Percentiles rank a stretch among this genome's conserved stretches.
Evolutionary conservation across 768 basidiomycete genomes (phyloP).

Genomic region (Infundibulicybe gibba): DNA sequence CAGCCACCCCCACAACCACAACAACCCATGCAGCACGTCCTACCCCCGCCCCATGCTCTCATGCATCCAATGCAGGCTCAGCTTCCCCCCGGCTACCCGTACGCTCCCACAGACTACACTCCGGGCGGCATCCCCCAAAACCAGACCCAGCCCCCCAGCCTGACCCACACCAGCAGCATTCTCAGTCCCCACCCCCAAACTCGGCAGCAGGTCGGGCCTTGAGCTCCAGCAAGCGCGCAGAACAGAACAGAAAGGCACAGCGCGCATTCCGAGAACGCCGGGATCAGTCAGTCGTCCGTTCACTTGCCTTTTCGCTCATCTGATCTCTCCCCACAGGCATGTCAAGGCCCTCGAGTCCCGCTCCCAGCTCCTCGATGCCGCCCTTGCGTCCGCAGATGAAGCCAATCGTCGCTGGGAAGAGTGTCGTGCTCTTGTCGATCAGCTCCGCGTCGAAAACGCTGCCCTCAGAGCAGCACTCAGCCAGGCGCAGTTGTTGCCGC

Average conservation of each 20-base stretch:
- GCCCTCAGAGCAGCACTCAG: conserved; percentile 70
- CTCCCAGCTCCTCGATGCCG: conserved; percentile 81
- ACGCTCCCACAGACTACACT: conserved; percentile 48
- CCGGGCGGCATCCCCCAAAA: conserved; percentile 46
- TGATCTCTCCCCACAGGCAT: conserved; percentile 44
- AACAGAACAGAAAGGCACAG: conserved; percentile 94
- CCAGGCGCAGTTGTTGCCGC: conserved; percentile 38
- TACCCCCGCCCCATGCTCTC: conserved; percentile 52
- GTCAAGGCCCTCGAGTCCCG: conserved; percentile 86
- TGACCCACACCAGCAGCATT: conserved; percentile 20
- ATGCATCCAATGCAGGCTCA: conserved; percentile 44
- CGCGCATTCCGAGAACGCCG: conserved; percentile 87
- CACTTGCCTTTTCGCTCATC: conserved; percentile 7
- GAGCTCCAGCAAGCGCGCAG: conserved; percentile 83
- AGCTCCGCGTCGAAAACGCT: conserved; percentile 80
- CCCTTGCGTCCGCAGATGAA: conserved; percentile 82
- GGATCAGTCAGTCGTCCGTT: conserved; percentile 66
- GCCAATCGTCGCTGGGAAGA: conserved; percentile 90
- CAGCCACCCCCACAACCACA: conserved; percentile 28
- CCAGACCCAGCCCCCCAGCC: conserved; percentile 21
- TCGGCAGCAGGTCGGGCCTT: conserved; percentile 48
- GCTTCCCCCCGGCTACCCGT: conserved; percentile 47
- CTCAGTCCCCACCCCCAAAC: conserved; percentile 23
- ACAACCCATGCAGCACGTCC: conserved; percentile 43
- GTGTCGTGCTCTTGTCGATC: conserved; percentile 85